Evolutionary conservation across 1,284 basidiomycete species (phyloP).

Genomic region (Puccinia novopanici): DNA sequence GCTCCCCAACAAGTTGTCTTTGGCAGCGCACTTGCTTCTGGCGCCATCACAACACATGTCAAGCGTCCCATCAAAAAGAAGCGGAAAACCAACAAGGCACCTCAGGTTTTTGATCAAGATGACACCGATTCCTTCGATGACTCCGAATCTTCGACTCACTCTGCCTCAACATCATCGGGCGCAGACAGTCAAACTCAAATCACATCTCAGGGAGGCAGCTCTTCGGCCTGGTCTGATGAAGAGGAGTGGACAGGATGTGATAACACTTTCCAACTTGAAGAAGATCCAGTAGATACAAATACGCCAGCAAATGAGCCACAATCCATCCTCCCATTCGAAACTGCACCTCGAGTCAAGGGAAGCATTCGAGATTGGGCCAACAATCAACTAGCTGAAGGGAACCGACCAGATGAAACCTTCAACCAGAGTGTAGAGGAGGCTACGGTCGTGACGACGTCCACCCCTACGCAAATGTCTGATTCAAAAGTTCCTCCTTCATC

Average conservation of each 20-base stretch:
- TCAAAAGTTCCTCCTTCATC: neutral
- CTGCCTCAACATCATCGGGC: conserved; percentile 2
- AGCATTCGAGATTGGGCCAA: conserved; percentile 51
- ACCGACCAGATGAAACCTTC: neutral
- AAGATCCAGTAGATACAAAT: neutral
- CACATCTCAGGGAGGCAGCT: neutral
- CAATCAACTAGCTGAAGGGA: conserved; percentile 21
- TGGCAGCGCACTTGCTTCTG: conserved; percentile 29
- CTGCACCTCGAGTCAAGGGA: conserved; percentile 41
- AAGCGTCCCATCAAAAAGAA: conserved; percentile 15
- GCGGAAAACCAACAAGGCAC: neutral
- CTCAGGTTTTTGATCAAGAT: neutral
- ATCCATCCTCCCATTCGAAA: neutral
- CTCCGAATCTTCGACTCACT: conserved; percentile 6
- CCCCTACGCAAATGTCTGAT: neutral
- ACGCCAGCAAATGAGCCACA: neutral
- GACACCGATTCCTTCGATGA: conserved; percentile 25
- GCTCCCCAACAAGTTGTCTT: neutral
- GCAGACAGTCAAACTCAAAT: neutral
- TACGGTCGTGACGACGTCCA: neutral
- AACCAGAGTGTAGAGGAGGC: neutral
- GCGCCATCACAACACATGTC: conserved; percentile 20
- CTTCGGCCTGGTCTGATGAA: conserved; percentile 26
- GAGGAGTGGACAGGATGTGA: conserved; percentile 47
- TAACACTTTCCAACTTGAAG: conserved; percentile 6